Conservation (phyloP, 805 yeast genomes). For the Candida coleopterorum region DNA sequence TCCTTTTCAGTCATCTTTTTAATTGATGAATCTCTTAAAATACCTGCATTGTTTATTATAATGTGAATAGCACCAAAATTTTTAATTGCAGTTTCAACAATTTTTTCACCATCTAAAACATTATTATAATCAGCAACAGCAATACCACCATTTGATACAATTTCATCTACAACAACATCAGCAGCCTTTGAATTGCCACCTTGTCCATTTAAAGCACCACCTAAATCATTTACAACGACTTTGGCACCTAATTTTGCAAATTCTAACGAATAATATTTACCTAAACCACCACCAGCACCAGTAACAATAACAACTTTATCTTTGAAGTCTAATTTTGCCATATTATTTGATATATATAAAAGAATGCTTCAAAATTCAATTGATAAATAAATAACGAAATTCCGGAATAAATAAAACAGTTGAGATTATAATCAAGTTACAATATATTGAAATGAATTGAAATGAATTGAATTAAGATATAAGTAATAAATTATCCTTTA, state of each 20-base stretch:
- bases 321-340: slow-evolving; percentile 48
- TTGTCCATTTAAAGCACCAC: slow-evolving; percentile 74
- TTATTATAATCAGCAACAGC: slow-evolving; percentile 96
- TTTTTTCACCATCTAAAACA: slow-evolving; percentile 78
- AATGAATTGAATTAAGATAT: too few species aligned
- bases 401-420: too few species aligned
- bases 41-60: slow-evolving; percentile 92
- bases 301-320: slow-evolving; percentile 89
- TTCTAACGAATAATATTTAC: slow-evolving; percentile 80
- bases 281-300: slow-evolving; percentile 98
- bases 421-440: too few species aligned
- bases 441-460: too few species aligned
- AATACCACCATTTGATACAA: slow-evolving; percentile 65
- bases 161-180: slow-evolving; percentile 84
- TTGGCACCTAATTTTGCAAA: slow-evolving; percentile 90
- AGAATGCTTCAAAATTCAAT: too few species aligned
- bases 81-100: slow-evolving; percentile 80
- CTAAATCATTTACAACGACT: slow-evolving; percentile 92
- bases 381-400: too few species aligned
- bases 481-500: too few species aligned
- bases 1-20: slow-evolving; percentile 81
- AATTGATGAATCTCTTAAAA: slow-evolving; percentile 81
- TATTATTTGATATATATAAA: too few species aligned
- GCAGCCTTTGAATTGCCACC: slow-evolving; percentile 74
- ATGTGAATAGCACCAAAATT: slow-evolving; percentile 86